Percentiles rank a stretch among this genome's conserved stretches.
Conservation (phyloP, 2,329 filamentous ascomycete genomes). For the Botrytis sinoallii region DNA sequence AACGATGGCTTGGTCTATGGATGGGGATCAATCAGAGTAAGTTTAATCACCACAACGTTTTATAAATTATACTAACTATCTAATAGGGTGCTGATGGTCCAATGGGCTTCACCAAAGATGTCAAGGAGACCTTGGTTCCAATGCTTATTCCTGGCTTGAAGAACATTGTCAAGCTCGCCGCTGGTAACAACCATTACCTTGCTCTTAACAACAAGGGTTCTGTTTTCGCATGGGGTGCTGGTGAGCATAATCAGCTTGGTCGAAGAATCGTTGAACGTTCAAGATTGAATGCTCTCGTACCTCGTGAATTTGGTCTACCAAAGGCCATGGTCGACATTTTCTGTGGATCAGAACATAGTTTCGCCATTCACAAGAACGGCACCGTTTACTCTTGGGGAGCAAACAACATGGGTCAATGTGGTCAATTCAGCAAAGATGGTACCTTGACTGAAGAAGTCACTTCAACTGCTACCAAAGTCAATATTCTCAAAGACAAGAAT, state of each 20-base stretch:
- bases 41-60: constrained; percentile 27
- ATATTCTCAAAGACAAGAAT: constrained; percentile 53
- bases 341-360: constrained; percentile 74
- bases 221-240: constrained; percentile 63
- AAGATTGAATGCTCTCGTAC: constrained; percentile 26
- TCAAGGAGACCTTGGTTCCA: constrained; percentile 32
- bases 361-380: constrained; percentile 66
- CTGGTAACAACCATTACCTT: constrained; percentile 56
- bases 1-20: constrained; percentile 74
- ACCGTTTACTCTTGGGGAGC: constrained; percentile 78
- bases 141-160: constrained; percentile 54
- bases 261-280: constrained; percentile 37
- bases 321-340: constrained; percentile 29
- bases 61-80: constrained; percentile 20
- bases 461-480: constrained; percentile 64
- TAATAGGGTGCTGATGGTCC: constrained; percentile 58
- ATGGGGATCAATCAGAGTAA: constrained; percentile 75
- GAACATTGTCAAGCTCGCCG: constrained; percentile 51
- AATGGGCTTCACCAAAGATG: constrained; percentile 47
- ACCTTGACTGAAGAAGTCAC: constrained; percentile 69
- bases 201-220: constrained; percentile 55
- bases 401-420: constrained; percentile 83
- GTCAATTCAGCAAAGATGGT: constrained; percentile 50
- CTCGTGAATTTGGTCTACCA: constrained; percentile 22
- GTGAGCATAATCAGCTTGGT: constrained; percentile 63